Percentiles rank a stretch among this genome's conserved stretches.
Conservation (phyloP, 768 basidiomycete genomes). For the Termitomyces sp. region DNA sequence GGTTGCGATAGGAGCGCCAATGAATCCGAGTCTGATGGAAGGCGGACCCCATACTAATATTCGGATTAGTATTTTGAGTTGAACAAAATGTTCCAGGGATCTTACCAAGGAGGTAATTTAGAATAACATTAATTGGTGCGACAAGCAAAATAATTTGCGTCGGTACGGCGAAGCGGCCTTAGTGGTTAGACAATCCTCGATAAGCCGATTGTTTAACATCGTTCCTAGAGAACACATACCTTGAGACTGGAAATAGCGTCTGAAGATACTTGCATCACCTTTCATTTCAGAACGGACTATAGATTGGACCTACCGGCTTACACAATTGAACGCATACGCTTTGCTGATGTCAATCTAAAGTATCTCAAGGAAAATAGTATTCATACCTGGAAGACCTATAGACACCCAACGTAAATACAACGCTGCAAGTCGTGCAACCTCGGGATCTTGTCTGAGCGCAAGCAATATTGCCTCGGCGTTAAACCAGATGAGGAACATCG, state of each 20-base stretch:
- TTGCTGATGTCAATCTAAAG: too few species aligned
- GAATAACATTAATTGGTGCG: constrained; percentile 78
- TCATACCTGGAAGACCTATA: too few species aligned
- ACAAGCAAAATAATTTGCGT: constrained; percentile 78
- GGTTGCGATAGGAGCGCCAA: constrained; percentile 92
- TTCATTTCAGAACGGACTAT: not conserved
- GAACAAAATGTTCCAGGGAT: not conserved
- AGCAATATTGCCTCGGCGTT: too few species aligned
- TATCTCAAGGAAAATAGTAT: too few species aligned
- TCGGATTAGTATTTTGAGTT: not conserved
- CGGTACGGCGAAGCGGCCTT: constrained; percentile 78
- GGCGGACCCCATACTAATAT: constrained; percentile 75
- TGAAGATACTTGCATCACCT: constrained; percentile 13
- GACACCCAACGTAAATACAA: too few species aligned
- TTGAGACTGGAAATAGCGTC: constrained; percentile 81
- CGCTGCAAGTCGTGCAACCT: too few species aligned
- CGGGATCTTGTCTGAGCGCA: too few species aligned
- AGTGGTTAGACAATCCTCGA: not conserved
- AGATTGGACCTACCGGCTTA: not conserved
- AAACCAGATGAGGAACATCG: too few species aligned
- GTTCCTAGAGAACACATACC: constrained; percentile 28
- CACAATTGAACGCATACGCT: too few species aligned
- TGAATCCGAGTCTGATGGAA: constrained; percentile 76
- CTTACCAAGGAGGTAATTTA: constrained; percentile 83
- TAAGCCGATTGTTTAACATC: not conserved